Percentiles rank a stretch among this genome's conserved stretches.
These are phyloP conservation scores for Aureobasidium zeae DNA, from an alignment of 2,329 filamentous ascomycete genomes.

Conservation along the genomic window DNA sequence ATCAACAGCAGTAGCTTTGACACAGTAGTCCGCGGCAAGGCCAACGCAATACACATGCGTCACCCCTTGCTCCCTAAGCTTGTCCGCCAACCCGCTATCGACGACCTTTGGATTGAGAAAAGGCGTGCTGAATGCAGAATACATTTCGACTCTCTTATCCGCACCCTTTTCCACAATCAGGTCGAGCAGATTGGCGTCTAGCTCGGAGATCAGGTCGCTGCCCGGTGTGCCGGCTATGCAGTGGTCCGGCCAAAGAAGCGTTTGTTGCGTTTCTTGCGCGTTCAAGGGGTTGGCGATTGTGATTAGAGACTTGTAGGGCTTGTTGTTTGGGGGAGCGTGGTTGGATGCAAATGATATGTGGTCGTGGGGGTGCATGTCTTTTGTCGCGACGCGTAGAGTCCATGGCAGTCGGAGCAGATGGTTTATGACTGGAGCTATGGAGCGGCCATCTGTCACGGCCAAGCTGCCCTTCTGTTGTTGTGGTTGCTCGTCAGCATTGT, in stretches of 20 bases:
- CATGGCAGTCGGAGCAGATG: slow-evolving; percentile 55
- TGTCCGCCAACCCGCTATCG: slow-evolving; percentile 51
- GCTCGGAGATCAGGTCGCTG: slow-evolving; percentile 62
- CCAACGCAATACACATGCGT: slow-evolving; percentile 81
- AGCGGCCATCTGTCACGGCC: slow-evolving; percentile 64
- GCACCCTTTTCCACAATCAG: slow-evolving; percentile 68
- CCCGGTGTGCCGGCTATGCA: slow-evolving; percentile 70
- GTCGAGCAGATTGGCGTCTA: slow-evolving; percentile 54
- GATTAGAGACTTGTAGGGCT: slow-evolving; percentile 57
- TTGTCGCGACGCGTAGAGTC: slow-evolving; percentile 67
- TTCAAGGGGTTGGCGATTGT: slow-evolving; percentile 61
- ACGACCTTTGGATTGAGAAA: slow-evolving; percentile 53
- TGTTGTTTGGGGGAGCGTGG: slow-evolving; percentile 54
- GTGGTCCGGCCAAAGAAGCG: slow-evolving; percentile 79
- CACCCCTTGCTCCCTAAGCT: slow-evolving; percentile 49
- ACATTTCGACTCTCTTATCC: slow-evolving; percentile 74
- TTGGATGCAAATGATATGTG: slow-evolving; percentile 87
- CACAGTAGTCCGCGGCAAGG: slow-evolving; percentile 82
- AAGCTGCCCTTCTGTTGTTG: slow-evolving; percentile 66
- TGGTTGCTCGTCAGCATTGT: neutral
- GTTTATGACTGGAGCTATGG: slow-evolving; percentile 65
- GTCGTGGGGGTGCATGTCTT: slow-evolving; percentile 75
- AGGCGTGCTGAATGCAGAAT: slow-evolving; percentile 79
- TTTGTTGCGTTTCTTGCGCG: slow-evolving; percentile 49
- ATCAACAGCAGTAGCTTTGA: slow-evolving; percentile 72